These are phyloP conservation scores for Suillus spraguei DNA, from an alignment of 768 basidiomycete species.

Conservation along the genomic window DNA sequence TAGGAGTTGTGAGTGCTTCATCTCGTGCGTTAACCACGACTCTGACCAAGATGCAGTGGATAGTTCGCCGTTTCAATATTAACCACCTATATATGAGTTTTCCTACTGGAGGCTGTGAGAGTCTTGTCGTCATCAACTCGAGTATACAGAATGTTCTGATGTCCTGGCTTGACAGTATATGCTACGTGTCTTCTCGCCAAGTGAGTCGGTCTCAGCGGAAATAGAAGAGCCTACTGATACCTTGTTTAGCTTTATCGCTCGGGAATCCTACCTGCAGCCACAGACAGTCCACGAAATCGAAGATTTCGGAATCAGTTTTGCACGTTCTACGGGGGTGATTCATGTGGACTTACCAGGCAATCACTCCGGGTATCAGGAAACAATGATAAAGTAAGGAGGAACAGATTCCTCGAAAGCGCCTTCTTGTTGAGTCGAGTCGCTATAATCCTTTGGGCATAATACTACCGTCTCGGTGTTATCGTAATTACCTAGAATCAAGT, in stretches of 20 bases:
- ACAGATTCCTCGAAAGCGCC: not conserved
- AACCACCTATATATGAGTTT: slow-evolving; percentile 26
- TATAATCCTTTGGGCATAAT: not conserved
- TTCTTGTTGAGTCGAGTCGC: not conserved
- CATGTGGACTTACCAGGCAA: not conserved
- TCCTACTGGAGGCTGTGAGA: slow-evolving; percentile 28
- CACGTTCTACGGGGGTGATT: not conserved
- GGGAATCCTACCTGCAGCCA: slow-evolving; percentile 27
- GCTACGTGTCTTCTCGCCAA: slow-evolving; percentile 31
- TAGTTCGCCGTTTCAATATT: slow-evolving; percentile 17
- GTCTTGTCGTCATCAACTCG: not conserved
- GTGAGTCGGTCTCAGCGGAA: slow-evolving; percentile 15
- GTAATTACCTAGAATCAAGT: not conserved
- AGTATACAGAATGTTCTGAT: not conserved
- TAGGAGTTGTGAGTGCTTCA: slow-evolving; percentile 20
- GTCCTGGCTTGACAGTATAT: slow-evolving; percentile 22
- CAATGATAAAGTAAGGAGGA: not conserved
- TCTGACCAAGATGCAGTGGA: slow-evolving; percentile 20
- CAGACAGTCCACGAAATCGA: not conserved
- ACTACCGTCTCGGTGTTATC: not conserved
- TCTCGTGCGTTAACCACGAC: not conserved
- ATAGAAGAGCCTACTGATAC: slow-evolving; percentile 2
- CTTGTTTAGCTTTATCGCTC: slow-evolving; percentile 25
- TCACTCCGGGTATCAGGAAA: not conserved
- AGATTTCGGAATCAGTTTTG: not conserved